Percentiles rank a stretch among this genome's conserved stretches.
phyloP scores from a whole-genome alignment of 805 yeast species.

The Barnettozyma wickerhamii region DNA sequence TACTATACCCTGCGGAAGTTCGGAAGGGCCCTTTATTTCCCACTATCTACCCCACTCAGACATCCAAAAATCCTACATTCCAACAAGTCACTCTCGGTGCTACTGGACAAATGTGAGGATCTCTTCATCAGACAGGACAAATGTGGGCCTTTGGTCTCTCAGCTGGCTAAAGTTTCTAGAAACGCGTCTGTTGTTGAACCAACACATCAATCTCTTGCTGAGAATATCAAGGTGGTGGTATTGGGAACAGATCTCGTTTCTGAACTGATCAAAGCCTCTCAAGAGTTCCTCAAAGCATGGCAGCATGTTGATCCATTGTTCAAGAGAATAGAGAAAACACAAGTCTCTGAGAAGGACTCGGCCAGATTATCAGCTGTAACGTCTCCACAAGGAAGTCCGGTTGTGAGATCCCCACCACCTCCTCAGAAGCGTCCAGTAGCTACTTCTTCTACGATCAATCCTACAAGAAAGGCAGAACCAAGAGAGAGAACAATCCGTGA shows the following conservation, averaged over 20 bases:
- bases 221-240: constrained; percentile 20
- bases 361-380: constrained; percentile 6
- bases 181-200: constrained; percentile 32
- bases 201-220: constrained; percentile 29
- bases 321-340: constrained; percentile 15
- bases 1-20: constrained; percentile 36
- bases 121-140: constrained; percentile 34
- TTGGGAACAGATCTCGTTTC: constrained; percentile 10
- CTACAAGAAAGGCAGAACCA: constrained; percentile 14
- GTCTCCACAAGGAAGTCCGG: neutral
- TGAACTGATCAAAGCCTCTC: constrained; percentile 6
- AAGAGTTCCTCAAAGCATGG: constrained; percentile 20
- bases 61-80: constrained; percentile 34
- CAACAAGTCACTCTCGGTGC: constrained; percentile 4
- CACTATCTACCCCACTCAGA: constrained; percentile 34
- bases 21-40: constrained; percentile 38
- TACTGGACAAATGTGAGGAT: constrained; percentile 32
- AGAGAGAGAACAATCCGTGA: constrained; percentile 18
- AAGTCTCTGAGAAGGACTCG: constrained; percentile 14
- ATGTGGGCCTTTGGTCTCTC: constrained; percentile 41
- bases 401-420: neutral
- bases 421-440: constrained; percentile 10
- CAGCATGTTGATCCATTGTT: constrained; percentile 5
- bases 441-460: neutral
- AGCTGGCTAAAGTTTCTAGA: constrained; percentile 37